Evolutionary conservation across 148 eudicot genomes (phyloP).

Genomic region (Arctostaphylos glauca): DNA sequence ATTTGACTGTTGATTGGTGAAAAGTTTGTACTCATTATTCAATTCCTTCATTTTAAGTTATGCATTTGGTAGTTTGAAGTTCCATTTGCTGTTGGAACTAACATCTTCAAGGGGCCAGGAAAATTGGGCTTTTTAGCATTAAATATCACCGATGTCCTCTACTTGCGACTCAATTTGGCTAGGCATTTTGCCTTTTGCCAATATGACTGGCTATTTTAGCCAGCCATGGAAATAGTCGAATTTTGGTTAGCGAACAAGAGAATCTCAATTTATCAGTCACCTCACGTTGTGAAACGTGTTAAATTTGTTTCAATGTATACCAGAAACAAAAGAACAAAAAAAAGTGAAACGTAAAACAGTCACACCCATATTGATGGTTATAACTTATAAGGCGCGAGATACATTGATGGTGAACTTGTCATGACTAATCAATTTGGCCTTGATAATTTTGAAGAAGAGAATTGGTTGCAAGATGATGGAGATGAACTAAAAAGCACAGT

Average conservation of each 20-base stretch:
- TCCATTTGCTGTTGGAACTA: background rate
- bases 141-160: background rate
- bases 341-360: background rate
- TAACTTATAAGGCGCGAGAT: background rate
- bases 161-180: background rate
- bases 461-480: background rate
- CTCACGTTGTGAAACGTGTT: background rate
- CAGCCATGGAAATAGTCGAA: too few species aligned
- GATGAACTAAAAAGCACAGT: background rate
- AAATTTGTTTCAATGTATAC: background rate
- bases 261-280: too few species aligned
- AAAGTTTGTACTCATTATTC: background rate
- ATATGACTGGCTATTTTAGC: background rate
- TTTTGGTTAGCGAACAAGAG: too few species aligned
- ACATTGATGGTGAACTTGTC: background rate
- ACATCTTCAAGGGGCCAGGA: background rate
- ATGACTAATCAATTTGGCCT: background rate
- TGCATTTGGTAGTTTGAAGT: background rate
- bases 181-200: background rate
- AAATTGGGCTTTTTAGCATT: background rate
- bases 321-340: background rate
- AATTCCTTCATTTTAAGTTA: background rate
- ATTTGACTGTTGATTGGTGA: background rate
- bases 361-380: background rate
- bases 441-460: background rate